phyloP scores from a whole-genome alignment of 768 basidiomycete genomes.

The Lactarius psammicola region DNA sequence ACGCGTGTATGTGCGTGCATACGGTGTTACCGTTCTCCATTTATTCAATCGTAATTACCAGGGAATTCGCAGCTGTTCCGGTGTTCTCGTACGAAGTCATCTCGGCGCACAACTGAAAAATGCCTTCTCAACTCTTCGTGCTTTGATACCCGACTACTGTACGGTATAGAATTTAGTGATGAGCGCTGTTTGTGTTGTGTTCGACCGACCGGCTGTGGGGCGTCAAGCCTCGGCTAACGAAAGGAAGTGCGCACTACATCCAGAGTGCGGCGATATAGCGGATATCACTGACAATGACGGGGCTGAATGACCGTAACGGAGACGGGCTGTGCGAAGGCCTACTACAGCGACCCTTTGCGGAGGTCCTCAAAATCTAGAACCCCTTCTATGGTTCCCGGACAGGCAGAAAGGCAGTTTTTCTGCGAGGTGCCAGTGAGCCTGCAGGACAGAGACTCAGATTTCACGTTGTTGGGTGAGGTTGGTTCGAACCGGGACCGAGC shows the following conservation, averaged over 20 bases:
- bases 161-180: neutral
- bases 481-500: neutral
- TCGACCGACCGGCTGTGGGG: neutral
- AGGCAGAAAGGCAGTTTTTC: neutral
- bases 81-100: neutral
- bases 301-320: neutral
- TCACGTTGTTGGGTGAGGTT: neutral
- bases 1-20: neutral
- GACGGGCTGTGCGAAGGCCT: neutral
- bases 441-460: neutral
- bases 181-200: neutral
- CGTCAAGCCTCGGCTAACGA: neutral
- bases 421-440: neutral
- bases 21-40: neutral
- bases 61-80: neutral
- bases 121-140: neutral
- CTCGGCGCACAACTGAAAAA: neutral
- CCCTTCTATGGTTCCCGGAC: neutral
- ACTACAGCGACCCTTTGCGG: neutral
- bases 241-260: neutral
- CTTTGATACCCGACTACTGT: neutral
- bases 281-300: neutral
- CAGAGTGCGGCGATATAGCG: neutral
- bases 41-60: neutral
- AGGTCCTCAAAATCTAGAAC: neutral